Conservation (phyloP, 305 asterid species). For the Striga hermonthica region DNA sequence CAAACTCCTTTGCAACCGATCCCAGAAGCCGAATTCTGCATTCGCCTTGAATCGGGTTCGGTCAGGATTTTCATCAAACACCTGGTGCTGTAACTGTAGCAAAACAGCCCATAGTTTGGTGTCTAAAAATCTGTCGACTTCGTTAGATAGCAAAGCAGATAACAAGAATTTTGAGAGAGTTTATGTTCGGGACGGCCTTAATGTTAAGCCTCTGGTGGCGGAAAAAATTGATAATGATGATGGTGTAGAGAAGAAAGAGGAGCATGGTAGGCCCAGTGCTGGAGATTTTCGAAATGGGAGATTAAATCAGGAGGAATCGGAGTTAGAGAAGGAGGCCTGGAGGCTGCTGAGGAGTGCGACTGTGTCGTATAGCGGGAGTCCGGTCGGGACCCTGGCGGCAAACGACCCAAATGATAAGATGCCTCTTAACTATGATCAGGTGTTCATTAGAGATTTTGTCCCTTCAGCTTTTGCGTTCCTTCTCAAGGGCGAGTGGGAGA, state of each 20-base stretch:
- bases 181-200: constrained; percentile 76
- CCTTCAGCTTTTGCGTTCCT: constrained; percentile 90
- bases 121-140: constrained; percentile 45
- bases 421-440: constrained; percentile 92
- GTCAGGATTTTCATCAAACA: constrained; percentile 44
- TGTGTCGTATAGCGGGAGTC: constrained; percentile 79
- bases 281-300: too few relatives aligned
- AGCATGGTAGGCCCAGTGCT: constrained; percentile 4
- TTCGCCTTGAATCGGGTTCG: constrained; percentile 27
- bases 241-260: background rate
- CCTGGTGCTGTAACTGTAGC: constrained; percentile 30
- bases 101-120: constrained; percentile 34
- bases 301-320: constrained; percentile 3
- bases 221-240: constrained; percentile 34
- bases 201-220: constrained; percentile 58
- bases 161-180: constrained; percentile 76
- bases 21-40: constrained; percentile 22
- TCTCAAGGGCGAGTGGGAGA: constrained; percentile 88
- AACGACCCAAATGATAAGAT: constrained; percentile 77
- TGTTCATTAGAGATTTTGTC: constrained; percentile 79
- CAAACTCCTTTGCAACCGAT: constrained; percentile 27
- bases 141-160: constrained; percentile 55
- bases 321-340: constrained; percentile 81
- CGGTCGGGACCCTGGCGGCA: constrained; percentile 89
- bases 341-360: constrained; percentile 66